Base-by-base conservation (phyloP, 2,329 filamentous ascomycete genomes). In the Trichophyton rubrum region DNA sequence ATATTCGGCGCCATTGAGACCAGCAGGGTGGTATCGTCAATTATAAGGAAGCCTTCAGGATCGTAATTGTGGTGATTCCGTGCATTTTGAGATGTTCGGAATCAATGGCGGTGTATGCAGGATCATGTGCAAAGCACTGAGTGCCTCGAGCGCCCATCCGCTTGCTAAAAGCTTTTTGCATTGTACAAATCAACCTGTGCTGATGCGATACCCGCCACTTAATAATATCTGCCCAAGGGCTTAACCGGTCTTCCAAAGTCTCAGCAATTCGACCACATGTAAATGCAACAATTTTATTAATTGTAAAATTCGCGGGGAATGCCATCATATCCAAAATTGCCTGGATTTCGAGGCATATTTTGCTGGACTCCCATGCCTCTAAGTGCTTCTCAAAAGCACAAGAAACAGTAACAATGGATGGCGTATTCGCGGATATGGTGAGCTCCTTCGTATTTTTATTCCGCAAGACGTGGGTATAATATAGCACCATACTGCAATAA, bases 11-110 rank as follows among this genome's bases (percentile, higher is more conserved):
- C 69, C 9, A 69, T 61, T 0, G 72, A 72, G 57, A 76, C 66
- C 20, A 75, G 71, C 30, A 73, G 58, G 9, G 72, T 72, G n/a
- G 69, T 60, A 3, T 71, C 66, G 60, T 76, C 71, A 0, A 76
- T 60, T 59, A 72, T 70, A 0, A 74, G 64, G 60, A 74, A 76
- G 2, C 70, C 74, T 5, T 67, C 66, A 1, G 68, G 66, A 43
- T 69, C 68, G 11, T 70, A 35, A 71, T 60, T 15, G 66, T 57
- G 1, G 56, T 61, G 9, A 72, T 64, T 0, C 62, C 68, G 8
- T 65, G 58, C 0, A 61, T 60, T 2, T 13, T 22, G 1, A 72
- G 60, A 2, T 68, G 33, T 1, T 51, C 40, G 9, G 55, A 51
- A 27, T 70, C 67, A 3, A 63, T 55, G 3, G 63, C 57, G 11